Conservation (phyloP, 1,139 yeast genomes). For the Taphrina confusa region DNA sequence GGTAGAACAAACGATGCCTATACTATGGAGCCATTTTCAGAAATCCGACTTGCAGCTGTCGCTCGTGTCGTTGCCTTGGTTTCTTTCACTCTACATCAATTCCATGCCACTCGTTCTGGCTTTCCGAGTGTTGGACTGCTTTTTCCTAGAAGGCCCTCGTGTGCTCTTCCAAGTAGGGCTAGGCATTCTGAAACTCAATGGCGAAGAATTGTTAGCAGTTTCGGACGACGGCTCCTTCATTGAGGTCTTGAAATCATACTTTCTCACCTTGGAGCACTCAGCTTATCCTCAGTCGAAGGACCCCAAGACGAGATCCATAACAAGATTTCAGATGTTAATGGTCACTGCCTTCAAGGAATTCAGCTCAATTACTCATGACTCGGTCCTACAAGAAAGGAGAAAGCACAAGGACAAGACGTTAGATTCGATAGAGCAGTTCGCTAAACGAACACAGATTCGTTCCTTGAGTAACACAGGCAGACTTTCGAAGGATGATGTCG, state of each 20-base stretch:
- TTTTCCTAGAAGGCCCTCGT: conserved; percentile 86
- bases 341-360: conserved; percentile 94
- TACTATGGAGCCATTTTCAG: conserved; percentile 78
- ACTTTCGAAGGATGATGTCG: conserved; percentile 59
- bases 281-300: conserved; percentile 75
- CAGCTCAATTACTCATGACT: conserved; percentile 71
- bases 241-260: conserved; percentile 78
- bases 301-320: conserved; percentile 63
- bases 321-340: conserved; percentile 84
- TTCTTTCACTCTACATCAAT: conserved; percentile 80
- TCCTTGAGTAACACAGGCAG: conserved; percentile 74
- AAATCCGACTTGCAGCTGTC: conserved; percentile 87
- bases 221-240: conserved; percentile 94
- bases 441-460: conserved; percentile 85
- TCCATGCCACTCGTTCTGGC: conserved; percentile 96
- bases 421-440: conserved; percentile 83
- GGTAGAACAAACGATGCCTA: conserved; percentile 86
- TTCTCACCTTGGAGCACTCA: conserved; percentile 72
- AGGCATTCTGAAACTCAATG: conserved; percentile 82
- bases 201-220: conserved; percentile 73
- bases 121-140: conserved; percentile 84
- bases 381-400: conserved; percentile 67
- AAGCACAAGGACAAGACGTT: conserved; percentile 75
- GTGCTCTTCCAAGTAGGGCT: conserved; percentile 90
- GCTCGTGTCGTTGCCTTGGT: conserved; percentile 95